Conservation (phyloP, 169 alveolate species). For the Eimeria sp. region DNA sequence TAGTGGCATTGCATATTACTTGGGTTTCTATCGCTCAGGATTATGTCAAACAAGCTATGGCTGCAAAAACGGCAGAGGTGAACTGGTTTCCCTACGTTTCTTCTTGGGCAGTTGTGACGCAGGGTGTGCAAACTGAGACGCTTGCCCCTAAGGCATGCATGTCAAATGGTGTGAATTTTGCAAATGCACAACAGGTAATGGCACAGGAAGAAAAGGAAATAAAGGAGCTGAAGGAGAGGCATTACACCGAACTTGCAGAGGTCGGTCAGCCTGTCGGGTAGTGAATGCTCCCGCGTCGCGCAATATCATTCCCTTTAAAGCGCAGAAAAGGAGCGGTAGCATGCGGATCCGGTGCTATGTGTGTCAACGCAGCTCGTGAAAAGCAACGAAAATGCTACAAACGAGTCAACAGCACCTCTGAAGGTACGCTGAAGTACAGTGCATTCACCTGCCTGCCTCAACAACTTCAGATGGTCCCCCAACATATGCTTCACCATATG, state of each 20-base stretch:
- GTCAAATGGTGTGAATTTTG: not conserved
- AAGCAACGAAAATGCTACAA: not conserved
- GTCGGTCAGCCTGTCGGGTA: not conserved
- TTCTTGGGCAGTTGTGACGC: not conserved
- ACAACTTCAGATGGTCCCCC: not conserved
- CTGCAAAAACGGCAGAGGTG: slow-evolving; percentile 21
- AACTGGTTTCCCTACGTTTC: not conserved
- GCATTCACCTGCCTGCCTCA: not conserved
- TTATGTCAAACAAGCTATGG: slow-evolving; percentile 34
- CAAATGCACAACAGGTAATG: not conserved
- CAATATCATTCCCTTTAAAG: not conserved
- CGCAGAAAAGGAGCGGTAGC: not conserved
- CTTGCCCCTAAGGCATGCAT: not conserved
- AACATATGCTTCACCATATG: not conserved
- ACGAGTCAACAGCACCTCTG: not conserved
- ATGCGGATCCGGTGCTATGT: not conserved
- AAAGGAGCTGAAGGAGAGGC: slow-evolving; percentile 49
- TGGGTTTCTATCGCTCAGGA: slow-evolving; percentile 5
- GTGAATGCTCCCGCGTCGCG: not conserved
- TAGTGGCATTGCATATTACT: not conserved
- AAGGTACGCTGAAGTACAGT: slow-evolving; percentile 9
- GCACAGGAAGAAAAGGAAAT: slow-evolving; percentile 37
- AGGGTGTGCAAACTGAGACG: not conserved
- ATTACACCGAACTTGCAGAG: slow-evolving; percentile 50
- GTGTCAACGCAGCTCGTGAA: slow-evolving; percentile 1